These are phyloP conservation scores for Amyloporia xantha DNA, from an alignment of 768 basidiomycete species.

Conservation along the genomic window DNA sequence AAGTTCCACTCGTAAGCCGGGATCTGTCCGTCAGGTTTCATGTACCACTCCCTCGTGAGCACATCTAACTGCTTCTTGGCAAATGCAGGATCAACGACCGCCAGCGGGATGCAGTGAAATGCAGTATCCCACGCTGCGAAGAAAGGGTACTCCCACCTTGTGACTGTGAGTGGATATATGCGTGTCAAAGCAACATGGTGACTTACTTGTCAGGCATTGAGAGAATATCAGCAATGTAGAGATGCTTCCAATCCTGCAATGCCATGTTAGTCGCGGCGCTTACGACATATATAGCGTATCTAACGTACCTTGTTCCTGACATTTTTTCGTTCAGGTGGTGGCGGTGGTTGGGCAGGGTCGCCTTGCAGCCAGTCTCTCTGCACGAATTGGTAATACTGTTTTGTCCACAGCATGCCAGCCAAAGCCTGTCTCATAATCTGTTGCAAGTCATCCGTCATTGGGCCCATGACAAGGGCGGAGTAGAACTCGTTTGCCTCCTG, in stretches of 20 bases:
- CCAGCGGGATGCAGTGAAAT: slow-evolving; percentile 98
- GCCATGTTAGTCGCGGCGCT: neutral
- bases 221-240: slow-evolving; percentile 91
- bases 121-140: slow-evolving; percentile 98
- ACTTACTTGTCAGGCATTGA: slow-evolving; percentile 98
- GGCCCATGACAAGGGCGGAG: slow-evolving; percentile 66
- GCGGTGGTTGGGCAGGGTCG: slow-evolving; percentile 91
- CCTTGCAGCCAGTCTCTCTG: slow-evolving; percentile 96
- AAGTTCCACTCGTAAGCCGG: slow-evolving; percentile 99
- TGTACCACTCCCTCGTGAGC: slow-evolving; percentile 97
- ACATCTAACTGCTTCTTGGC: slow-evolving; percentile 97
- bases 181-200: neutral
- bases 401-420: slow-evolving; percentile 97
- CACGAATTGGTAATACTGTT: slow-evolving; percentile 94
- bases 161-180: slow-evolving; percentile 4
- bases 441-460: slow-evolving; percentile 86
- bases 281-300: neutral
- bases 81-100: slow-evolving; percentile 90
- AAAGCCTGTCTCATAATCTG: slow-evolving; percentile 97
- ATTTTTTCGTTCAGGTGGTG: slow-evolving; percentile 81
- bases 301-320: slow-evolving; percentile 71
- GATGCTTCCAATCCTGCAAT: slow-evolving; percentile 85
- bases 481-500: slow-evolving; percentile 98
- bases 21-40: slow-evolving; percentile 98
- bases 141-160: slow-evolving; percentile 97